Percentiles rank a stretch among this genome's conserved stretches.
phyloP scores from a whole-genome alignment of 2,329 filamentous ascomycete genomes.

The Davidsoniella neocaledoniae region DNA sequence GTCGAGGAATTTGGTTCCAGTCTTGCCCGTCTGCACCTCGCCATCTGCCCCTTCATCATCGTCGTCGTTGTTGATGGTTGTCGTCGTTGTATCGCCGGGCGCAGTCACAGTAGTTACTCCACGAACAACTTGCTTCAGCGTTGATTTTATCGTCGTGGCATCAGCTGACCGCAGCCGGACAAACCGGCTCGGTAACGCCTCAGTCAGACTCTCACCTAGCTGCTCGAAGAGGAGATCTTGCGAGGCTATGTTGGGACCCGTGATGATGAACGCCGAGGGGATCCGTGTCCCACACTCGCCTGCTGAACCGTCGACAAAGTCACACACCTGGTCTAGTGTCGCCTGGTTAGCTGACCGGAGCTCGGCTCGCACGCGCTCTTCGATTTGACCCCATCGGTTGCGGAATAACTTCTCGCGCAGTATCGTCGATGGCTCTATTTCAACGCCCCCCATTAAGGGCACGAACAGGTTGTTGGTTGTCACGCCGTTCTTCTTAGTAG shows the following conservation, averaged over 20 bases:
- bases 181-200: slow-evolving; percentile 35
- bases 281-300: slow-evolving; percentile 21
- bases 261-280: slow-evolving; percentile 55
- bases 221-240: slow-evolving; percentile 60
- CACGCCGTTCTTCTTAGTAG: slow-evolving; percentile 5
- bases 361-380: slow-evolving; percentile 43
- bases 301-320: slow-evolving; percentile 29
- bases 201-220: slow-evolving; percentile 39
- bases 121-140: slow-evolving; percentile 54
- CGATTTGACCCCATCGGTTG: slow-evolving; percentile 45
- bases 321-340: slow-evolving; percentile 40
- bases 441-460: slow-evolving; percentile 36
- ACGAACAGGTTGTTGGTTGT: slow-evolving; percentile 24
- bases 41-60: slow-evolving; percentile 6
- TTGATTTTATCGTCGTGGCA: slow-evolving; percentile 55
- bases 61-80: background rate
- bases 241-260: slow-evolving; percentile 62
- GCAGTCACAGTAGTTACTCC: slow-evolving; percentile 33
- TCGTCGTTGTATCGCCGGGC: slow-evolving; percentile 24
- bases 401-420: slow-evolving; percentile 44
- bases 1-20: slow-evolving; percentile 40
- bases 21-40: slow-evolving; percentile 19
- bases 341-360: slow-evolving; percentile 43
- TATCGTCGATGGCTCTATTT: slow-evolving; percentile 29
- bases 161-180: slow-evolving; percentile 54